Evolutionary conservation across 768 basidiomycete species (phyloP).

Genomic region (Thelephora ganbajun): DNA sequence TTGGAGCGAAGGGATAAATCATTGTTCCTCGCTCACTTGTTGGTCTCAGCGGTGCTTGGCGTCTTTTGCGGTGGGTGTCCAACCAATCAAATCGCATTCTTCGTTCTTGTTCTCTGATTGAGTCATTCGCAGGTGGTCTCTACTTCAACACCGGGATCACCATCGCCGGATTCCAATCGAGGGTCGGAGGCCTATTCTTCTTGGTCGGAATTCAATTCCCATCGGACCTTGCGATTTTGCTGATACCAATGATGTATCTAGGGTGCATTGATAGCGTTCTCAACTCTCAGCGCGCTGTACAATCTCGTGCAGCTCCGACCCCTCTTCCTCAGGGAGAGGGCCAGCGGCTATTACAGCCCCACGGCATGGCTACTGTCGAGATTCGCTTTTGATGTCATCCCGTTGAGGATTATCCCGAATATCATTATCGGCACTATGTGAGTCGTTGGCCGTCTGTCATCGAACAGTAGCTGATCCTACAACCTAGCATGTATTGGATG

Average conservation of each 20-base stretch:
- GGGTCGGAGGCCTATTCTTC: constrained; percentile 94
- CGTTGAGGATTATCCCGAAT: constrained; percentile 79
- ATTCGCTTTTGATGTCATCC: constrained; percentile 80
- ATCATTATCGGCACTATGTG: constrained; percentile 78
- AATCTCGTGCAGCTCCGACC: constrained; percentile 76
- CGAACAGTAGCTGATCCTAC: constrained; percentile 1
- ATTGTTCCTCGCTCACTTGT: constrained; percentile 67
- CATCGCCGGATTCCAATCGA: constrained; percentile 88
- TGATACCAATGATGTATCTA: constrained; percentile 13
- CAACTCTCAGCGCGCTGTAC: constrained; percentile 78
- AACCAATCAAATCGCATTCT: background rate
- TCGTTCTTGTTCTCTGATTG: background rate
- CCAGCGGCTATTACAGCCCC: constrained; percentile 78
- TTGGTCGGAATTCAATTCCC: constrained; percentile 29
- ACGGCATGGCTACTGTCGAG: constrained; percentile 86
- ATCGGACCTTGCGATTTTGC: background rate
- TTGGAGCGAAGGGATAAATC: constrained; percentile 54
- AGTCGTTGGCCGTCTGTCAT: constrained; percentile 15
- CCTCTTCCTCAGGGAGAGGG: constrained; percentile 82
- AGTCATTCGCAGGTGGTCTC: constrained; percentile 45
- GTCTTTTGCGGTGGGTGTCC: constrained; percentile 64
- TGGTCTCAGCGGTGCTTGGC: constrained; percentile 58
- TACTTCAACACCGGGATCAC: constrained; percentile 70
- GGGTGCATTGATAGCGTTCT: constrained; percentile 89
- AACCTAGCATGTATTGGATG: constrained; percentile 80